Conservation (phyloP, 108 stramenopile genomes). For the Aurantiochytrium sp. region DNA sequence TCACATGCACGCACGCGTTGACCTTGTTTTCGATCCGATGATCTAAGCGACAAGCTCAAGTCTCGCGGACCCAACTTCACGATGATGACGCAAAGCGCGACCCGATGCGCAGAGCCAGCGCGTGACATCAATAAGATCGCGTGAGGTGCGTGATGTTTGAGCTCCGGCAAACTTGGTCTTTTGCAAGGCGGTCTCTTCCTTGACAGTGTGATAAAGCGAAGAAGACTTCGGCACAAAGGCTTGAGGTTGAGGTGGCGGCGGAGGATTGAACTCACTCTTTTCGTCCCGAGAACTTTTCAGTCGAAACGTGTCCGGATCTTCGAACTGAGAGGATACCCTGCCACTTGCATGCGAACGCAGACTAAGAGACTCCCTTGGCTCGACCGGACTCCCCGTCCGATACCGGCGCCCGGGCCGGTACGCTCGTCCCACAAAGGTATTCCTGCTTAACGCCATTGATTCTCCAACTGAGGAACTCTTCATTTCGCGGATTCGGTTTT, state of each 20-base stretch:
- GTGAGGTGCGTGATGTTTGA: neutral
- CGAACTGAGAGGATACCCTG: neutral
- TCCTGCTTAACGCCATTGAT: neutral
- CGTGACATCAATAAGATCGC: neutral
- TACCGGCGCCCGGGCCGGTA: neutral
- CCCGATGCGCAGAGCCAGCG: neutral
- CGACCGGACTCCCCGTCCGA: neutral
- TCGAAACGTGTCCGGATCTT: no score
- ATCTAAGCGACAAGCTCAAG: neutral
- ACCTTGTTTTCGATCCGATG: no score
- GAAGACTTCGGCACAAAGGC: neutral
- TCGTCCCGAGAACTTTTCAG: no score
- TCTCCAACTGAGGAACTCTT: neutral
- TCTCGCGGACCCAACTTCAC: neutral
- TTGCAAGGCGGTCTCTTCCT: neutral
- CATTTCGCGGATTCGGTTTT: neutral
- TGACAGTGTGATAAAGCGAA: neutral
- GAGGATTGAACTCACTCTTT: no score
- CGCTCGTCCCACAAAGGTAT: neutral
- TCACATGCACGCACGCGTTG: no score
- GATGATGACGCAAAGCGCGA: neutral
- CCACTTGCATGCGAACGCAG: neutral
- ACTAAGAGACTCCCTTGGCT: neutral
- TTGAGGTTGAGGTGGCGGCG: neutral
- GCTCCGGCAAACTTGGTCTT: neutral